phyloP scores from a whole-genome alignment of 2,329 filamentous ascomycete genomes.

The Ramularia endophylla region DNA sequence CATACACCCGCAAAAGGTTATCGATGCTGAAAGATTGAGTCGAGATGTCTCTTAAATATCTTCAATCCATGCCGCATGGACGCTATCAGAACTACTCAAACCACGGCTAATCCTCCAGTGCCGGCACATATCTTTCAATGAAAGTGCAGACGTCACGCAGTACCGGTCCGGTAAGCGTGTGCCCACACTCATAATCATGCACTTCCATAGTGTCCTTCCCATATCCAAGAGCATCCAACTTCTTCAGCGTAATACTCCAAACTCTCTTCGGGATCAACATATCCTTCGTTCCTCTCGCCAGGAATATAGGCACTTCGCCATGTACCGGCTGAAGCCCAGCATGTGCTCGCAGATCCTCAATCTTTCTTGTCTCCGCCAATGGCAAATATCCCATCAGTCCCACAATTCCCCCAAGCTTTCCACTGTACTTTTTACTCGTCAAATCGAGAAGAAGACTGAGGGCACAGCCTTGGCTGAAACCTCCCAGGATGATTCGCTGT shows the following conservation, averaged over 20 bases:
- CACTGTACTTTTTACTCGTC: constrained; percentile 33
- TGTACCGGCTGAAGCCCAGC: constrained; percentile 31
- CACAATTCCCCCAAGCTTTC: constrained; percentile 37
- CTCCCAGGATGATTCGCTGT: constrained; percentile 40
- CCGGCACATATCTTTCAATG: constrained; percentile 36
- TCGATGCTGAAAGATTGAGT: no score
- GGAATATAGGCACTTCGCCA: constrained; percentile 38
- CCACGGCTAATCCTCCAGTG: constrained; percentile 27
- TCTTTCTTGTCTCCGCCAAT: constrained; percentile 19
- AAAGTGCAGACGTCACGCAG: constrained; percentile 43
- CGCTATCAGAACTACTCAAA: no score
- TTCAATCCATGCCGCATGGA: no score
- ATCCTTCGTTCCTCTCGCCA: constrained; percentile 44
- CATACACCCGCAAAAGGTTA: no score
- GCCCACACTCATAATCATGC: constrained; percentile 46
- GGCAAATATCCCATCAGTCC: constrained; percentile 46
- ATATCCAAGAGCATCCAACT: constrained; percentile 35
- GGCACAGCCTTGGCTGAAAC: constrained; percentile 45
- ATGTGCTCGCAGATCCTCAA: constrained; percentile 35
- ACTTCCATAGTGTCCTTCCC: constrained; percentile 34
- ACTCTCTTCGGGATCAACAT: constrained; percentile 42
- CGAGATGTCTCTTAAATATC: no score
- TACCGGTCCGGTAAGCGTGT: constrained; percentile 38
- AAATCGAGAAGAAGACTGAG: constrained; percentile 39
- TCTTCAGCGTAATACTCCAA: constrained; percentile 39